phyloP scores from a whole-genome alignment of 2,329 filamentous ascomycete genomes.

The Pseudopithomyces maydicus region DNA sequence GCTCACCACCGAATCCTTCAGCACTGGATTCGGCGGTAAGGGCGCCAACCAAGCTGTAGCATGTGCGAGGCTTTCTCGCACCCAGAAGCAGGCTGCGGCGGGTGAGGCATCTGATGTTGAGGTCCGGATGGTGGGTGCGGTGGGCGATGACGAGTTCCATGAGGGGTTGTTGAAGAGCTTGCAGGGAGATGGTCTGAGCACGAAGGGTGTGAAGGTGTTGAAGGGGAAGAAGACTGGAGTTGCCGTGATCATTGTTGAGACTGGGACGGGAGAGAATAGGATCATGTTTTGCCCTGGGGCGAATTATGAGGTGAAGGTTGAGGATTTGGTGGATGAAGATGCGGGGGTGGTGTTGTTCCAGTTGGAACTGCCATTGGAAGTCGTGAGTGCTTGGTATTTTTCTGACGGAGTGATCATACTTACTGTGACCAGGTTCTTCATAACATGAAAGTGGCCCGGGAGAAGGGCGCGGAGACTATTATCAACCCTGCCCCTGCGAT shows the following conservation, averaged over 20 bases:
- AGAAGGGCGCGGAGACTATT: conserved; percentile 60
- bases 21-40: conserved; percentile 86
- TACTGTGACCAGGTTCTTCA: conserved; percentile 31
- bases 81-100: conserved; percentile 34
- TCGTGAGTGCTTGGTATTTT: conserved; percentile 28
- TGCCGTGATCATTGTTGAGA: conserved; percentile 56
- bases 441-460: conserved; percentile 42
- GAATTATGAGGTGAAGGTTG: conserved; percentile 47
- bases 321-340: conserved; percentile 46
- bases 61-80: conserved; percentile 78
- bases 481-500: conserved; percentile 82
- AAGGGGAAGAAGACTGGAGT: conserved; percentile 53
- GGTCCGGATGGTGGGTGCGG: conserved; percentile 56
- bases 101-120: conserved; percentile 40
- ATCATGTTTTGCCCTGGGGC: conserved; percentile 56
- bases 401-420: background rate
- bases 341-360: conserved; percentile 53
- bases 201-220: conserved; percentile 45
- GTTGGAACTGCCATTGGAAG: conserved; percentile 52
- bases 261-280: conserved; percentile 53
- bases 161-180: conserved; percentile 48
- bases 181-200: conserved; percentile 51
- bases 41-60: conserved; percentile 95
- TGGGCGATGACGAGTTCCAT: conserved; percentile 54
- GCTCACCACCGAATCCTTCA: conserved; percentile 77